Conservation (phyloP, 176 grass and related monocot species). For the Carex littledalei region DNA sequence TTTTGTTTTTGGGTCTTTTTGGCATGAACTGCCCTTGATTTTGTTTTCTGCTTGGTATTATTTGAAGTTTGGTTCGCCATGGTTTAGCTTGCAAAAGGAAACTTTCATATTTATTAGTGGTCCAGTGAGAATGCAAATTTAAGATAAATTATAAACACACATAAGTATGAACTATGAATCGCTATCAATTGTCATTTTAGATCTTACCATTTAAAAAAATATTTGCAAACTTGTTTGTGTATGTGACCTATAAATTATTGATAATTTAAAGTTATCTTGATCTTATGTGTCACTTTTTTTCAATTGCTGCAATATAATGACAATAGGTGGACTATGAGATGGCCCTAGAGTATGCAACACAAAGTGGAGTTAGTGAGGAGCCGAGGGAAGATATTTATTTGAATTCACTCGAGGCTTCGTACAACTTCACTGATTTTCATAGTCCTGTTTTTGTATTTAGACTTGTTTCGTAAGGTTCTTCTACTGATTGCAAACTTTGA, state of each 20-base stretch:
- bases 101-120: neutral
- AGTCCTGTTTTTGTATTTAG: conserved; percentile 77
- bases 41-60: neutral
- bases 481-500: neutral
- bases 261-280: neutral
- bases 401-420: conserved; percentile 60
- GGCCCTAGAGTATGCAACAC: conserved; percentile 82
- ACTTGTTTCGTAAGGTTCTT: conserved; percentile 35
- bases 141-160: neutral
- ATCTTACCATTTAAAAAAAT: neutral
- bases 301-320: neutral
- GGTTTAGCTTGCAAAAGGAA: neutral
- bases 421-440: conserved; percentile 56
- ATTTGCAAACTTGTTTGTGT: neutral
- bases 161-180: neutral
- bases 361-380: conserved; percentile 78
- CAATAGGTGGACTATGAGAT: conserved; percentile 90
- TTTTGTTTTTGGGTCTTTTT: neutral
- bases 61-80: no score
- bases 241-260: neutral
- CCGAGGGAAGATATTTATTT: conserved; percentile 77
- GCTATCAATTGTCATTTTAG: neutral
- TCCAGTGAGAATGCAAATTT: neutral
- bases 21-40: neutral
- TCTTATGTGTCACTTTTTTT: neutral